Evolutionary conservation across 768 basidiomycete genomes (phyloP).

Genomic region (Collybiopsis luxurians): DNA sequence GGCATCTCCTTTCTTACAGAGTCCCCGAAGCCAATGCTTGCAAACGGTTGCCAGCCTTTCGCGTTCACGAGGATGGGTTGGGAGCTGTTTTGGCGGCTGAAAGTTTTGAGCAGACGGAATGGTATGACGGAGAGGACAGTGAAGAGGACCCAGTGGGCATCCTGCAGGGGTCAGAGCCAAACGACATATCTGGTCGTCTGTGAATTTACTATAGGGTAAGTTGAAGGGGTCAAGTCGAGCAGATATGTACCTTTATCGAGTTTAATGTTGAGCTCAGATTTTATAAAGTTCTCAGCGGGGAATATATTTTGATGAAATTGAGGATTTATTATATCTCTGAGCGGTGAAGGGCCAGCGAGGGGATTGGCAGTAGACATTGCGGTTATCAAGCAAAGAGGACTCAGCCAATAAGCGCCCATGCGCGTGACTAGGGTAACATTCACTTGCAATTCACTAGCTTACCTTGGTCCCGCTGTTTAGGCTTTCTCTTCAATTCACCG

Average conservation of each 20-base stretch:
- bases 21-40: conserved; percentile 97
- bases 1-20: conserved; percentile 97
- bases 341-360: conserved; percentile 53
- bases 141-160: conserved; percentile 87
- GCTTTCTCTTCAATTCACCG: not conserved
- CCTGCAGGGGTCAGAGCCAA: conserved; percentile 77
- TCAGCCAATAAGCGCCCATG: too few relatives aligned
- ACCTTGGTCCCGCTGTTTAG: not conserved
- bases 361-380: conserved; percentile 43
- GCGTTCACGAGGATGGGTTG: conserved; percentile 79
- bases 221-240: not conserved
- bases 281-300: conserved; percentile 75
- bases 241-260: conserved; percentile 78
- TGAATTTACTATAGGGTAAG: not conserved
- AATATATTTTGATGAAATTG: conserved; percentile 96
- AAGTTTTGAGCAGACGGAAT: conserved; percentile 87
- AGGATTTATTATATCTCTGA: conserved; percentile 74
- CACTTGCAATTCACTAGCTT: too few relatives aligned
- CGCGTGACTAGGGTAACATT: too few relatives aligned
- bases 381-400: not conserved
- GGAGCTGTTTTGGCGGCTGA: conserved; percentile 78
- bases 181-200: conserved; percentile 94
- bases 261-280: conserved; percentile 79
- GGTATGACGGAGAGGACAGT: conserved; percentile 93
- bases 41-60: conserved; percentile 90